phyloP scores from a whole-genome alignment of 805 yeast genomes.

The Scheffersomyces lignosus region DNA sequence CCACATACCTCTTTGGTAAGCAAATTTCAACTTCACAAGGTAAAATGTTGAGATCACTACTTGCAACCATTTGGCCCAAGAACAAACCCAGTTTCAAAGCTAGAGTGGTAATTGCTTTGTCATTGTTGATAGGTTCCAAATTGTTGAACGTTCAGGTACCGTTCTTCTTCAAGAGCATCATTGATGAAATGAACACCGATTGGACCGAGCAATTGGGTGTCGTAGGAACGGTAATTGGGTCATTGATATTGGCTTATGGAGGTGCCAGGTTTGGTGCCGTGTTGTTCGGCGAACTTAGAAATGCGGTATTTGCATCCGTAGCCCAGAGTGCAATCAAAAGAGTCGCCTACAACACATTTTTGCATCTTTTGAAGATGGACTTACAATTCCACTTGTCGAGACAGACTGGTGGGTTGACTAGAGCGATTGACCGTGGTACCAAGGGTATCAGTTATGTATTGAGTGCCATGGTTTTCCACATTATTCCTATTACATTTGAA shows the following conservation, averaged over 20 bases:
- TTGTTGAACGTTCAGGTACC: slow-evolving; percentile 94
- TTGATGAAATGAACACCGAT: slow-evolving; percentile 91
- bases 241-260: slow-evolving; percentile 82
- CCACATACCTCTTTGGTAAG: slow-evolving; percentile 24
- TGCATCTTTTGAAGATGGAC: slow-evolving; percentile 80
- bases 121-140: slow-evolving; percentile 76
- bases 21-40: slow-evolving; percentile 40
- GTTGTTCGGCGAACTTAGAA: slow-evolving; percentile 88
- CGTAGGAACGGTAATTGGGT: slow-evolving; percentile 62
- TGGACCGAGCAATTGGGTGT: slow-evolving; percentile 68
- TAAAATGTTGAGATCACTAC: slow-evolving; percentile 60
- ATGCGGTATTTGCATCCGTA: slow-evolving; percentile 93
- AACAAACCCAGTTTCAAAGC: slow-evolving; percentile 62
- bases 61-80: slow-evolving; percentile 81
- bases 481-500: slow-evolving; percentile 88
- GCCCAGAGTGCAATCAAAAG: slow-evolving; percentile 91
- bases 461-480: slow-evolving; percentile 97
- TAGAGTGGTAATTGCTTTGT: slow-evolving; percentile 75
- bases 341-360: slow-evolving; percentile 86
- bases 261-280: slow-evolving; percentile 94
- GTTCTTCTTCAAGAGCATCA: slow-evolving; percentile 80
- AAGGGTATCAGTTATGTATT: slow-evolving; percentile 94
- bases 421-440: slow-evolving; percentile 97
- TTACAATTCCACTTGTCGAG: slow-evolving; percentile 84
- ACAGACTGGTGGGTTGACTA: slow-evolving; percentile 93